Evolutionary conservation across 192 early-diverging fungal genomes (phyloP).

Genomic region (Borealophlyctis nickersoniae): DNA sequence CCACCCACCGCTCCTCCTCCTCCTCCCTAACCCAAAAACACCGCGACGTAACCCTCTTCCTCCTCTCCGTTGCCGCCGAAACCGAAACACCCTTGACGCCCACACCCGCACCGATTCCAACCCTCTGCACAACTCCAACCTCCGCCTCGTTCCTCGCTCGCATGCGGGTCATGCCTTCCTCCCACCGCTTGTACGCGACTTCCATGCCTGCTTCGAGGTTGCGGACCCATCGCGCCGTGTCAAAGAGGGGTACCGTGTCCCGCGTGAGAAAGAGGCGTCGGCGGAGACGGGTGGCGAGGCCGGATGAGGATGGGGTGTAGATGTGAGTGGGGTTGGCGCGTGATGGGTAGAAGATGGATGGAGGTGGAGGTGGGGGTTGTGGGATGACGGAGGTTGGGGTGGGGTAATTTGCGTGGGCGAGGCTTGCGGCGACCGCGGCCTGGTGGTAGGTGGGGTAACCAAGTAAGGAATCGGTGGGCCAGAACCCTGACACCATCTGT

Average conservation of each 20-base stretch:
- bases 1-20: no score
- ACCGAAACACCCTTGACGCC: neutral
- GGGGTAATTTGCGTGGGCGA: neutral
- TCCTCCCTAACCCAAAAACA: slow-evolving; percentile 10
- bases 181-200: slow-evolving; percentile 21
- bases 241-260: slow-evolving; percentile 79
- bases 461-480: neutral
- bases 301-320: slow-evolving; percentile 6
- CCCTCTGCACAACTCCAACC: neutral
- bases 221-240: slow-evolving; percentile 81
- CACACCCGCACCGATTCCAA: neutral
- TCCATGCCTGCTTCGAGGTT: slow-evolving; percentile 69
- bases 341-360: slow-evolving; percentile 11
- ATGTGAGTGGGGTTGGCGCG: slow-evolving; percentile 8
- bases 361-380: neutral
- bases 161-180: slow-evolving; percentile 1
- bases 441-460: neutral
- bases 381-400: neutral
- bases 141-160: slow-evolving; percentile 13
- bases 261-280: slow-evolving; percentile 70
- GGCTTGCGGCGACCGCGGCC: neutral
- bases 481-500: neutral
- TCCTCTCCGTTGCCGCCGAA: neutral
- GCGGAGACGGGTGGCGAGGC: slow-evolving; percentile 25
- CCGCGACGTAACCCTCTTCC: neutral